Evolutionary conservation across 139 green algal genomes (phyloP), one percentile per base, ranked within the genome.

Genomic region (Limnomonas spitsbergensis): DNA sequence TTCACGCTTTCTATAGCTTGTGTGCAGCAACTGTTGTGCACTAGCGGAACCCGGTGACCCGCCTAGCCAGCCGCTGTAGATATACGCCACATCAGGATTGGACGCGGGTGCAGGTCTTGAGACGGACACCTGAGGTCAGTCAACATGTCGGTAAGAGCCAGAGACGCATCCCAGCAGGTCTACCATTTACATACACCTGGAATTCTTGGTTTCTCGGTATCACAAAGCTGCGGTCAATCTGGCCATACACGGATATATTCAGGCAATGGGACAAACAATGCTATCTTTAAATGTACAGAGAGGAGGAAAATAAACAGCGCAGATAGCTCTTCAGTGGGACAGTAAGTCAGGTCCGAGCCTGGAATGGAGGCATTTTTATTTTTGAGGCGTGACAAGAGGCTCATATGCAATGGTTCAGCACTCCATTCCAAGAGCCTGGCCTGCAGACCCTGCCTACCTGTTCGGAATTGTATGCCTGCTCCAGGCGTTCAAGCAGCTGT

Each of bases 401-500:
- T 36, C 61, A 7, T 7, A 34, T 37, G 24, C 61, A 36, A 34
- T 34, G 26, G 61, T 37, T 7, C 61, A 34, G 27, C n/a, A n/a
- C n/a, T n/a, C 27, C 29, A 72, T 37, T 20, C 27, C 26, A 34
- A 34, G 27, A 34, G 26, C 26, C 61, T 37, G 61, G 7, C 29
- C 6, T 24, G 24, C 61, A 34, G 7, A 34, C 61, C 26, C 26
- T 39, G 61, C 61, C 26, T 37, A 7, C 9, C 7, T 34, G 61
- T 7, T 36, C 26, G 9, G 26, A 7, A 34, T 34, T 0, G 82
- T 95, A 96, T 2, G 56, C 36, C 34, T 39, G 14, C 73, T 92
- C 86, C 42, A 84, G 42, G 70, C 75, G 67, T 80, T 87, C 72
- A 40, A 90, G 76, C 67, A 86, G 61, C 80, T 97, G 76, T 39